Percentiles rank a stretch among this genome's conserved stretches.
phyloP scores from a whole-genome alignment of 495 filamentous ascomycete genomes.

The Hypoxylon intermedium region DNA sequence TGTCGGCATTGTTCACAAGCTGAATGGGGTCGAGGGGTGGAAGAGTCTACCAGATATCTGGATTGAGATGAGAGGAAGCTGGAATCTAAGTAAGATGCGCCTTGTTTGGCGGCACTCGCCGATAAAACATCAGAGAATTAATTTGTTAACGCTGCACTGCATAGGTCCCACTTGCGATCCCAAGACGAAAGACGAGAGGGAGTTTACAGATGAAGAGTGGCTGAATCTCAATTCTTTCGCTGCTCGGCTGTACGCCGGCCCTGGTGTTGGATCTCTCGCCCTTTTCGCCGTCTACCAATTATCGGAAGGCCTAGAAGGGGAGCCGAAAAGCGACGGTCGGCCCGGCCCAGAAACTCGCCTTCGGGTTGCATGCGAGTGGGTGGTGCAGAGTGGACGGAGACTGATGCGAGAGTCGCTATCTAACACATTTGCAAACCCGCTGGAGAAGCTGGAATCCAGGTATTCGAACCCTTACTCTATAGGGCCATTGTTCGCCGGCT shows the following conservation, averaged over 20 bases:
- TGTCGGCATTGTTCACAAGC: not conserved
- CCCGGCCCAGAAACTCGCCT: not conserved
- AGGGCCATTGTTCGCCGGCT: not conserved
- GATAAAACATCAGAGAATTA: not conserved
- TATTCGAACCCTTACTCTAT: constrained; percentile 1
- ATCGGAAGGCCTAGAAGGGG: not conserved
- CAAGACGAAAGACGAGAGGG: not conserved
- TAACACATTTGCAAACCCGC: not conserved
- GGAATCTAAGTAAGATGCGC: constrained; percentile 2
- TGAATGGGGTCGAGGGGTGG: not conserved
- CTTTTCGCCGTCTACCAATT: not conserved
- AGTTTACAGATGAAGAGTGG: not conserved
- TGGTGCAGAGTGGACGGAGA: not conserved
- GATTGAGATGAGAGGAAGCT: not conserved
- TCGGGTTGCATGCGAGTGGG: not conserved
- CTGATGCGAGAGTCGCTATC: not conserved
- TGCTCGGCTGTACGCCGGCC: not conserved
- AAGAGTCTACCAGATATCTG: not conserved
- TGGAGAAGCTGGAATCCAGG: not conserved
- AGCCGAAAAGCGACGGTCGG: not conserved
- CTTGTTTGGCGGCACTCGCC: not conserved
- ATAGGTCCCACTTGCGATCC: not conserved
- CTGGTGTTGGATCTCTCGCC: not conserved
- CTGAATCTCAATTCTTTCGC: constrained; percentile 2
- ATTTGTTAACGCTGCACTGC: not conserved